These are phyloP conservation scores for Xylaria sp. DNA, from an alignment of 2,329 filamentous ascomycete species.

Conservation along the genomic window DNA sequence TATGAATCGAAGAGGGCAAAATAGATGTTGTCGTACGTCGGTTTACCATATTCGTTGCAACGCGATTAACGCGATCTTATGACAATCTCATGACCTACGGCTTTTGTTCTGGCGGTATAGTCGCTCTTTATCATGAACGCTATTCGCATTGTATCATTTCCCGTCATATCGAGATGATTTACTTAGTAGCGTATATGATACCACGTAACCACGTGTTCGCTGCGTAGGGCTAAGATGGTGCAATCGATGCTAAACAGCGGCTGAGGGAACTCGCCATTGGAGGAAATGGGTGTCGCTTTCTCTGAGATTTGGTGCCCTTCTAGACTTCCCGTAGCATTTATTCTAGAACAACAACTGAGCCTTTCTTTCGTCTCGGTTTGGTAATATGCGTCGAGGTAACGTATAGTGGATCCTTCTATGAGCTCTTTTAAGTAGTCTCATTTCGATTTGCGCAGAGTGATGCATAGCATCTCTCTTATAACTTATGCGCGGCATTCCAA, in stretches of 20 bases:
- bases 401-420: background rate
- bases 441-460: no score
- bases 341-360: background rate
- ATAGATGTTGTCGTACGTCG: background rate
- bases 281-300: background rate
- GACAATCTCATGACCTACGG: conserved; percentile 3
- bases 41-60: no score
- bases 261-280: background rate
- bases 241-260: background rate
- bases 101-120: background rate
- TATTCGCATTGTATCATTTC: background rate
- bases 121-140: no score
- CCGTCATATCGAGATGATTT: background rate
- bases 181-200: background rate
- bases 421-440: background rate
- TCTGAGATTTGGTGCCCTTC: background rate
- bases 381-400: background rate
- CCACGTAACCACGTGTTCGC: conserved; percentile 6
- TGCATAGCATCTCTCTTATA: background rate
- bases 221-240: conserved; percentile 15
- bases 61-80: background rate
- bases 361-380: background rate
- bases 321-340: background rate
- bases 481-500: background rate
- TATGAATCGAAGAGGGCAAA: background rate